Evolutionary conservation across 768 basidiomycete genomes (phyloP), one percentile per base, ranked within the genome.

Genomic region (Mycena pura): DNA sequence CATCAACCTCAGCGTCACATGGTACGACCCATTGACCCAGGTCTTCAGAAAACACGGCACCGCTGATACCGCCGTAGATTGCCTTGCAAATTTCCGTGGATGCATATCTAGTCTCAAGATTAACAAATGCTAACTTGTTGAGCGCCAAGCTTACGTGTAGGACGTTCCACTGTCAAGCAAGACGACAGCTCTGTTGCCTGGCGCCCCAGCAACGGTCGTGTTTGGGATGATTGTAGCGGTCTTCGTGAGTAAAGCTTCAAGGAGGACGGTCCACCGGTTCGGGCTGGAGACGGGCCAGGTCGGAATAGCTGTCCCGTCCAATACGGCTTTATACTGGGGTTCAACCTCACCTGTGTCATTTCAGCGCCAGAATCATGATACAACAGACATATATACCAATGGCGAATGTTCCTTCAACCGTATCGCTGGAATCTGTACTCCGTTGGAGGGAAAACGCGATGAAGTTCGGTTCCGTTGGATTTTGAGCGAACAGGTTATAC

Each of bases 161-260:
- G 92, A 92, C 4, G 93, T 88, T 6, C 93, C 93, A 59, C 85
- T 93, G 72, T 95, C 93, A 53, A 95, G 80, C 29, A 92, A 77
- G 22, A 85, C 83, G 45, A 94, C 91, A 6, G 90, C 91, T 67
- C 87, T 87, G 65, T 88, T 86, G 29, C 78, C 76, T 6, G 92
- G 90, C 1, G 84, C 92, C 28, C 77, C 79, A 5, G 72, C 41
- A 25, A 93, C 85, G 7, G 71, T 75, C 22, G 84, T 88, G 3
- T 81, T 82, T 11, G 91, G 85, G 14, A 80, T 69, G 27, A 82
- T 72, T 19, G 82, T 79, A 29, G 78, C 79, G 31, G 77, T 75
- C 32, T 86, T 86, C 14, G 91, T 78, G 52, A 91, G 82, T 60
- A 93, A 73, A 17, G 87, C 87, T 55, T 93, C 93, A 55, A 95